Conservation (phyloP, 345 rosid genomes). For the Firmiana major region DNA sequence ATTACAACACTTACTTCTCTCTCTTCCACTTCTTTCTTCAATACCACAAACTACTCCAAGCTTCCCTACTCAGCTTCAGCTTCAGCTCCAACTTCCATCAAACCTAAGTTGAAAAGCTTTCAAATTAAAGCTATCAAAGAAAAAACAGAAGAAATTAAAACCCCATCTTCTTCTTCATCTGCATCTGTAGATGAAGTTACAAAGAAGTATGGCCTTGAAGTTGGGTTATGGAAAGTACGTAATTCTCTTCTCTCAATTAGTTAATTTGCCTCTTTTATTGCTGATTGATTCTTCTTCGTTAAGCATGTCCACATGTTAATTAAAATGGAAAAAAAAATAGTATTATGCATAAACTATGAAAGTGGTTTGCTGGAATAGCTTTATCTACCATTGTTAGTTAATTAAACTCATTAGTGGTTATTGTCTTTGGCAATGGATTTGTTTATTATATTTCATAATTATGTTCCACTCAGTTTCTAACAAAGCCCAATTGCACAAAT, state of each 20-base stretch:
- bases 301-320: too few relatives aligned
- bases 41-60: constrained; percentile 19
- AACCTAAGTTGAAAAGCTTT: constrained; percentile 29
- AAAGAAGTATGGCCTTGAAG: constrained; percentile 86
- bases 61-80: constrained; percentile 19
- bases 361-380: too few relatives aligned
- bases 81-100: constrained; percentile 23
- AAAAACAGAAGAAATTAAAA: constrained; percentile 38
- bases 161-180: constrained; percentile 32
- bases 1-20: constrained; percentile 28
- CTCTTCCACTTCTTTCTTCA: constrained; percentile 23
- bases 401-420: too few relatives aligned
- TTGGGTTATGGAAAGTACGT: constrained; percentile 86
- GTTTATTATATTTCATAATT: too few relatives aligned
- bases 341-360: too few relatives aligned
- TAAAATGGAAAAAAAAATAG: too few relatives aligned
- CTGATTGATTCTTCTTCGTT: too few relatives aligned
- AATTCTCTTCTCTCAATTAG: background rate
- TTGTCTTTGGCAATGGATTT: too few relatives aligned
- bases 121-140: constrained; percentile 56
- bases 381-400: too few relatives aligned
- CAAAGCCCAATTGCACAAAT: background rate
- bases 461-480: too few relatives aligned
- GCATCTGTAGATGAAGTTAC: constrained; percentile 66
- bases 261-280: too few relatives aligned